These are phyloP conservation scores for Pelargonium citronellum DNA, from an alignment of 441 rosid species.

Conservation along the genomic window DNA sequence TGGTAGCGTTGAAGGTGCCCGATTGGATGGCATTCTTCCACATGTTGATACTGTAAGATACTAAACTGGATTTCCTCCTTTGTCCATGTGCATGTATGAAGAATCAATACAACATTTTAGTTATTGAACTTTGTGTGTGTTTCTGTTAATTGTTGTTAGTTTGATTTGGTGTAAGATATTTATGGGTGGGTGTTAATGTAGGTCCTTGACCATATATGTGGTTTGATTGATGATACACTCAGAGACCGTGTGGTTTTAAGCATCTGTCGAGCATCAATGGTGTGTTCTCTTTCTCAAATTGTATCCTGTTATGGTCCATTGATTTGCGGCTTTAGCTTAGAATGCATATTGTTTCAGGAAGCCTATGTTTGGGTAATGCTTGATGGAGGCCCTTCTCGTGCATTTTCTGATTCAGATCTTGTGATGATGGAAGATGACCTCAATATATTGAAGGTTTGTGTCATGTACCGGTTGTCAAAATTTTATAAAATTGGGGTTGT, in stretches of 20 bases:
- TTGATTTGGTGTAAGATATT: constrained; percentile 1
- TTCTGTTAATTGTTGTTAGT: neutral
- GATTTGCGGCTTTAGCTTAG: constrained; percentile 14
- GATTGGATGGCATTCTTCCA: constrained; percentile 71
- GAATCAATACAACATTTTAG: neutral
- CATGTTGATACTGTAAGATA: constrained; percentile 70
- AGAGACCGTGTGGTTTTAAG: constrained; percentile 82
- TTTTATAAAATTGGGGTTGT: neutral
- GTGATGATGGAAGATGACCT: constrained; percentile 82
- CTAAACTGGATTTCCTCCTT: constrained; percentile 9
- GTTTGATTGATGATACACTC: constrained; percentile 63
- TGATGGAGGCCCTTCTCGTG: constrained; percentile 96
- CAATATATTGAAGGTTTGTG: constrained; percentile 54
- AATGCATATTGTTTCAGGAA: constrained; percentile 42
- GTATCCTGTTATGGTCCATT: constrained; percentile 10
- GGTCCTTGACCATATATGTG: constrained; percentile 81
- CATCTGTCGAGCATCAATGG: constrained; percentile 69
- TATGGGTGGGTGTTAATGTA: constrained; percentile 27
- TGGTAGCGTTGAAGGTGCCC: constrained; percentile 66
- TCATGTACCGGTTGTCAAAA: constrained; percentile 5
- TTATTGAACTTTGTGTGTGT: constrained; percentile 7
- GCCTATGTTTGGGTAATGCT: constrained; percentile 78
- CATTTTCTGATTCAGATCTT: constrained; percentile 79
- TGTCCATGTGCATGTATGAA: neutral
- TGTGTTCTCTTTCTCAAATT: constrained; percentile 23